Evolutionary conservation across 1,284 basidiomycete species (phyloP).

Genomic region (Naganishia liquefaciens): DNA sequence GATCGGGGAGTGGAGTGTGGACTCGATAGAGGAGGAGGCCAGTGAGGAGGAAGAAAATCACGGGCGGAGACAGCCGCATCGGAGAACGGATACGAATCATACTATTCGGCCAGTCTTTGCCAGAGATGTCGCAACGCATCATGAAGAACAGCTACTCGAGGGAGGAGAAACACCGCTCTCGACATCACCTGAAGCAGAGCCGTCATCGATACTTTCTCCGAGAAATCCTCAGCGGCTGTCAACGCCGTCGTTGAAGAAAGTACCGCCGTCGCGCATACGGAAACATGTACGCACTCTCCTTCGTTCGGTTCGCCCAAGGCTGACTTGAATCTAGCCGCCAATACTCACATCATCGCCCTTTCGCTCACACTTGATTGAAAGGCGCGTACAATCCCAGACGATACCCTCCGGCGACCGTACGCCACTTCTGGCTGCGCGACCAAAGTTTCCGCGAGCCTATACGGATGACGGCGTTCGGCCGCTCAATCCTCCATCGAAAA

Average conservation of each 20-base stretch:
- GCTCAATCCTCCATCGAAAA: background rate
- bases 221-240: too few relatives aligned
- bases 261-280: background rate
- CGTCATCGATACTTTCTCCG: background rate
- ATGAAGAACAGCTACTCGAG: background rate
- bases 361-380: conserved; percentile 3
- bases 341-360: background rate
- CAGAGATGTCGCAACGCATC: background rate
- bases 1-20: conserved; percentile 8
- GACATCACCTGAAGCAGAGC: background rate
- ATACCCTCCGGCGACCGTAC: conserved; percentile 11
- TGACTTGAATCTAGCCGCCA: background rate
- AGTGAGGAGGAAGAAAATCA: background rate
- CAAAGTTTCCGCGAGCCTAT: background rate
- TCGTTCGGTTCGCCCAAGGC: background rate
- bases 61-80: background rate
- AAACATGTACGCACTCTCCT: background rate
- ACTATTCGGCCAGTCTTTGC: background rate
- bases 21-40: background rate
- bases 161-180: background rate
- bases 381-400: conserved; percentile 19
- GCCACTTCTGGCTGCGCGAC: background rate
- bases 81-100: background rate
- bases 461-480: conserved; percentile 14
- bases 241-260: background rate